These are phyloP conservation scores for Plasmodium sp. DNA, from an alignment of 169 alveolate species.

Conservation along the genomic window DNA sequence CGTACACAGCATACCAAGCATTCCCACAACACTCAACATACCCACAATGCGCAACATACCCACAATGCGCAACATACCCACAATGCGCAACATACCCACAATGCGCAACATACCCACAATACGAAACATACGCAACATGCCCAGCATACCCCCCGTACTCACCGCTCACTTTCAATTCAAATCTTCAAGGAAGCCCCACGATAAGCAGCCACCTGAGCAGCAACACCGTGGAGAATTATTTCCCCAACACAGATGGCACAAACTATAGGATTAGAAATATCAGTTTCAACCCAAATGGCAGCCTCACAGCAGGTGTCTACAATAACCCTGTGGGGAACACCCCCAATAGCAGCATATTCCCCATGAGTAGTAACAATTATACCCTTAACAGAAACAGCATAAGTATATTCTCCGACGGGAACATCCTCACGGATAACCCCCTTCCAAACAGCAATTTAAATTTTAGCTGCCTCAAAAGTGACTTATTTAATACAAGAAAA, in stretches of 20 bases:
- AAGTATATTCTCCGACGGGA: background rate
- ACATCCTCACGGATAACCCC: background rate
- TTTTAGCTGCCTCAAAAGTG: background rate
- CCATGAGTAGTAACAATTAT: background rate
- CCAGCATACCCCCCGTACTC: background rate
- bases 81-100: background rate
- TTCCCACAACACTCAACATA: background rate
- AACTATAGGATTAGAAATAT: background rate
- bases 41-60: background rate
- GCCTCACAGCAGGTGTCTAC: background rate
- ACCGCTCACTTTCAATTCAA: background rate
- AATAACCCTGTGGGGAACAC: background rate
- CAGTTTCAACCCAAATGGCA: background rate
- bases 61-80: background rate
- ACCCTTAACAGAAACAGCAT: background rate
- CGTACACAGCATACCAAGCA: background rate
- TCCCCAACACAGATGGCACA: background rate
- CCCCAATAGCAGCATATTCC: background rate
- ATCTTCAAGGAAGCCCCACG: background rate
- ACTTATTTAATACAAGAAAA: background rate
- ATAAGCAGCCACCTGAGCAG: background rate
- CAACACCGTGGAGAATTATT: background rate
- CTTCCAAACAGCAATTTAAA: conserved; percentile 1
- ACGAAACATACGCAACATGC: background rate
- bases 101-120: background rate